Evolutionary conservation across 352 stramenopile species (phyloP).

Genomic region (Globisporangium nunn): DNA sequence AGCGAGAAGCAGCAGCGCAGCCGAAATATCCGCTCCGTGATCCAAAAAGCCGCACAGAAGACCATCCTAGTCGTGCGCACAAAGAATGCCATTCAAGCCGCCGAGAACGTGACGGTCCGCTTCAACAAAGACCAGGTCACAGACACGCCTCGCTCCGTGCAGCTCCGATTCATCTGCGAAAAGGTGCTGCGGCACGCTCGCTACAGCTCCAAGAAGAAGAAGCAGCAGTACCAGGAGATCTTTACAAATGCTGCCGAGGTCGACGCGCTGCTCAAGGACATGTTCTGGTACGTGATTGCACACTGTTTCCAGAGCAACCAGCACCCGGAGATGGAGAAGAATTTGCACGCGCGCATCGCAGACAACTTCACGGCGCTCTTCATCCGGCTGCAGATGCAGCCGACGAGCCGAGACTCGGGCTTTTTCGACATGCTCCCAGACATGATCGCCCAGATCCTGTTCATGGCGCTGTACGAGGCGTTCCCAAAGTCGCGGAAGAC

Average conservation of each 20-base stretch:
- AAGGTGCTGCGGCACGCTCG: conserved; percentile 43
- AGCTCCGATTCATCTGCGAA: conserved; percentile 33
- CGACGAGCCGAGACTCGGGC: conserved; percentile 31
- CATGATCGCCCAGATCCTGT: conserved; percentile 53
- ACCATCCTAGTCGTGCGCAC: conserved; percentile 66
- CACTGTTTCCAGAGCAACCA: conserved; percentile 47
- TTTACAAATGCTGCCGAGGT: conserved; percentile 37
- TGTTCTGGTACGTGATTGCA: conserved; percentile 69
- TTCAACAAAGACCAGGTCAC: conserved; percentile 40
- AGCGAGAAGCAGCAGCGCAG: conserved; percentile 39
- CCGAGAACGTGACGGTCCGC: conserved; percentile 55
- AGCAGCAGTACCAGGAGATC: conserved; percentile 31
- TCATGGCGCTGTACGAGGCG: conserved; percentile 58
- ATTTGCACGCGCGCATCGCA: conserved; percentile 55
- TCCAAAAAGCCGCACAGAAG: conserved; percentile 63
- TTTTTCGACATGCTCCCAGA: conserved; percentile 58
- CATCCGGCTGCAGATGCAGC: conserved; percentile 49
- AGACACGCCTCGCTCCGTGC: conserved; percentile 43
- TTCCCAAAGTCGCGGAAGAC: conserved; percentile 56
- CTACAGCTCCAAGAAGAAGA: conserved; percentile 26
- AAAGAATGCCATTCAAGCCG: conserved; percentile 62
- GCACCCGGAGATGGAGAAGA: conserved; percentile 29
- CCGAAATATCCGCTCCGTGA: conserved; percentile 50
- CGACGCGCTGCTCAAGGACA: conserved; percentile 54
- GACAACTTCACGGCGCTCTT: conserved; percentile 65